Conservation (phyloP, 495 filamentous ascomycete species). For the Tuber indicum region DNA sequence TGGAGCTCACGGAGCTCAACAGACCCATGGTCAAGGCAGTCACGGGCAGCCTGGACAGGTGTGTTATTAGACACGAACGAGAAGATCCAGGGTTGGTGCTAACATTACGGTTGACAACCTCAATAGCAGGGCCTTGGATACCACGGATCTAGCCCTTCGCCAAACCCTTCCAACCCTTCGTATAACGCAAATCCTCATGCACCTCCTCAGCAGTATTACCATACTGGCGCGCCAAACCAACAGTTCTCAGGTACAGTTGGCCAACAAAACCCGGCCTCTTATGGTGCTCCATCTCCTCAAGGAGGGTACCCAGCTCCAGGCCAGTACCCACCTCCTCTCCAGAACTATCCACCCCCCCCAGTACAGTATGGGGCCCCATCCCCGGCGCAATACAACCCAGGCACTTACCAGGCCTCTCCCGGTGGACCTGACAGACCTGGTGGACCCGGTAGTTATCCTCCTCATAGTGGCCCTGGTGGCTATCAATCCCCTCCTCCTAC, state of each 20-base stretch:
- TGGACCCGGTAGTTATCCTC: neutral
- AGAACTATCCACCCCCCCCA: slow-evolving; percentile 39
- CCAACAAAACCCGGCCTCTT: slow-evolving; percentile 29
- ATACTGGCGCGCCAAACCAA: slow-evolving; percentile 28
- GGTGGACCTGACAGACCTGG: slow-evolving; percentile 16
- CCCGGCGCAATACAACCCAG: slow-evolving; percentile 23
- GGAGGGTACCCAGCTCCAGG: slow-evolving; percentile 16
- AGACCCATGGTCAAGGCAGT: neutral
- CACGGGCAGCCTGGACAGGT: slow-evolving; percentile 3
- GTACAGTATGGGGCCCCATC: slow-evolving; percentile 41
- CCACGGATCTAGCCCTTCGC: slow-evolving; percentile 3
- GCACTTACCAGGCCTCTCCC: slow-evolving; percentile 22
- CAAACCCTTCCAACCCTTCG: slow-evolving; percentile 22
- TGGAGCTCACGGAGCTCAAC: slow-evolving; percentile 18
- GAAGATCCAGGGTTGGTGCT: slow-evolving; percentile 7
- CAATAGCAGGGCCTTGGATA: slow-evolving; percentile 31
- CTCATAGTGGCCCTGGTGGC: slow-evolving; percentile 24
- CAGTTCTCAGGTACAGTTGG: slow-evolving; percentile 31
- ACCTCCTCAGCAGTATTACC: slow-evolving; percentile 28
- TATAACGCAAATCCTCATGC: slow-evolving; percentile 23
- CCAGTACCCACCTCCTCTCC: slow-evolving; percentile 18
- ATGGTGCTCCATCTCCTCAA: slow-evolving; percentile 26
- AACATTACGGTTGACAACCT: neutral
- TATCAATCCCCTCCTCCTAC: slow-evolving; percentile 23
- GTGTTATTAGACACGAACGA: neutral